phyloP scores from a whole-genome alignment of 1,284 basidiomycete genomes.

The Cryptococcus neoformans region DNA sequence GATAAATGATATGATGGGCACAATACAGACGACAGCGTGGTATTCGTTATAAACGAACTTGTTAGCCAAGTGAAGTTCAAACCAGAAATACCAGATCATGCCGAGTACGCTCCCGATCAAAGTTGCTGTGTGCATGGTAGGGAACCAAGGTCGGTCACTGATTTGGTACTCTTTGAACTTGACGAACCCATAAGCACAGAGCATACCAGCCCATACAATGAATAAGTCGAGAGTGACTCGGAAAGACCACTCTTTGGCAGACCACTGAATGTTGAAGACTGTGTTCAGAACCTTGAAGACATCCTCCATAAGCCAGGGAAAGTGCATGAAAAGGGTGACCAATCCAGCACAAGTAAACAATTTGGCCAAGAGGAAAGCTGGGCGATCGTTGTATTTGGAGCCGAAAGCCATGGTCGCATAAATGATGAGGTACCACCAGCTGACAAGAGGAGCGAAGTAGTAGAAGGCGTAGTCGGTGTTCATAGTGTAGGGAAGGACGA shows the following conservation, averaged over 20 bases:
- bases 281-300: constrained; percentile 63
- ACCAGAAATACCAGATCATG: constrained; percentile 73
- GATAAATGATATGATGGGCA: constrained; percentile 73
- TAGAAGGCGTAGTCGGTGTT: constrained; percentile 85
- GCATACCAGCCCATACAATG: constrained; percentile 83
- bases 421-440: constrained; percentile 66
- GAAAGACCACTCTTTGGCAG: constrained; percentile 79
- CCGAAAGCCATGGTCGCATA: constrained; percentile 73
- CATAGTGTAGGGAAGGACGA: constrained; percentile 80
- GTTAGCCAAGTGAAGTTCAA: constrained; percentile 68
- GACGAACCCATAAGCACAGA: constrained; percentile 67
- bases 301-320: constrained; percentile 60
- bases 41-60: constrained; percentile 82
- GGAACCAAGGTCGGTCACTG: constrained; percentile 68
- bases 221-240: constrained; percentile 80
- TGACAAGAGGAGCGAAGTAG: constrained; percentile 79
- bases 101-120: constrained; percentile 56
- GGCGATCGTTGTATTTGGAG: constrained; percentile 67
- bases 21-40: constrained; percentile 77
- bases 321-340: constrained; percentile 65
- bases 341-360: constrained; percentile 61
- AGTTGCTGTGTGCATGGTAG: constrained; percentile 54
- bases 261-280: constrained; percentile 74
- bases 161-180: constrained; percentile 70
- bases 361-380: constrained; percentile 66